phyloP scores from a whole-genome alignment of 73 alveolate species.

The Uronychia binucleata region DNA sequence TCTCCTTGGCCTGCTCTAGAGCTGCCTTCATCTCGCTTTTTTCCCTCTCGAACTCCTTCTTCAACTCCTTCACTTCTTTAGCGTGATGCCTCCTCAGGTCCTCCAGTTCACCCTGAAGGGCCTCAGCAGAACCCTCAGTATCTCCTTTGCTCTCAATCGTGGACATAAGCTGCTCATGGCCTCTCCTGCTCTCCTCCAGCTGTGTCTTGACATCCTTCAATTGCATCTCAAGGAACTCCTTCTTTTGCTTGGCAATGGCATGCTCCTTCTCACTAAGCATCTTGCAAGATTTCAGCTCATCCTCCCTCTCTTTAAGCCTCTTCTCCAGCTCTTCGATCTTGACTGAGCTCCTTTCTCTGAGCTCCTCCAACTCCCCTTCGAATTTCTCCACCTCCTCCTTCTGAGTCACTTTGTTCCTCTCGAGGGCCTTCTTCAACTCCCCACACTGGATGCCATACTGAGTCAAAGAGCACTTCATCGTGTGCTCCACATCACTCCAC shows the following conservation, averaged over 20 bases:
- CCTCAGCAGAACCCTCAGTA: constrained; percentile 14
- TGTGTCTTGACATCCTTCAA: constrained; percentile 31
- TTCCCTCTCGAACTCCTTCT: constrained; percentile 12
- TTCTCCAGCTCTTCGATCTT: constrained; percentile 14
- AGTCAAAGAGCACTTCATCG: constrained; percentile 1
- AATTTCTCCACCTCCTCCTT: constrained; percentile 8
- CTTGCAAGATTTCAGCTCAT: constrained; percentile 15
- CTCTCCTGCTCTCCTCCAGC: constrained; percentile 49
- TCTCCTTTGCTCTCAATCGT: constrained; percentile 30
- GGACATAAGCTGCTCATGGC: constrained; percentile 51
- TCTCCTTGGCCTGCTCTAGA: constrained; percentile 18
- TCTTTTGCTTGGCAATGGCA: constrained; percentile 42
- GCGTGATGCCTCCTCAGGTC: not conserved
- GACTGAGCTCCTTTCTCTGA: not conserved
- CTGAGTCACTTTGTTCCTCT: constrained; percentile 5
- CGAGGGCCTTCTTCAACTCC: constrained; percentile 21
- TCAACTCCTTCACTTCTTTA: not conserved
- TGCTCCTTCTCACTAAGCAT: constrained; percentile 35
- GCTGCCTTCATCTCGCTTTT: not conserved
- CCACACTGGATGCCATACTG: constrained; percentile 8
- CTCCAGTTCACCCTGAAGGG: not conserved
- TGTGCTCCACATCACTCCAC: constrained; percentile 33
- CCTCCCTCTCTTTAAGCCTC: constrained; percentile 17
- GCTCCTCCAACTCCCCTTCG: constrained; percentile 10
- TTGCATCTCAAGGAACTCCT: constrained; percentile 49